Base-by-base conservation (phyloP, 371 early-diverging fungal species). In the Apophysomyces ossiformis region DNA sequence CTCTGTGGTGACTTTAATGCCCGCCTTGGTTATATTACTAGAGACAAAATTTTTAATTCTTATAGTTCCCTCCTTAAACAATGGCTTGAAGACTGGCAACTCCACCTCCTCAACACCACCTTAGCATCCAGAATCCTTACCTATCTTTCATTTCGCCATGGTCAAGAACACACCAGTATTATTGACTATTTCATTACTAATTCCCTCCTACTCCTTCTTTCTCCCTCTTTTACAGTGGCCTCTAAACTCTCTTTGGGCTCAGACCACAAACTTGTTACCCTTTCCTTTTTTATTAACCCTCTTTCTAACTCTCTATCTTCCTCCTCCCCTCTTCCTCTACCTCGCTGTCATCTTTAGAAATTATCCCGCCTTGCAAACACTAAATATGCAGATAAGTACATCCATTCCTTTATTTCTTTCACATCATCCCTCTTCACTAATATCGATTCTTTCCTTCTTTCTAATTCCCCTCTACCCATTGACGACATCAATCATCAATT, bases 181-280 rank as follows among this genome's bases (percentile, higher is more conserved):
- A 60, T 67, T 35, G 67, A 67, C n/a, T 43, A 50, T 15, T 67
- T 67, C 18, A 1, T 67, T 8, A 61, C 61, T 1, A 13, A 41
- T 41, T 41, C 41, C 13, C 41, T 41, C 4, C 5, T 5, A 8
- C 41, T 41, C 13, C 13, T 61, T 57, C 36, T 57, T 57, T 44
- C 35, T 54, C 6, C 21, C 6, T 2, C 56, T n/a, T 21, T 64
- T 37, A 37, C 12, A 2, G 45, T 67, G 7, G n/a, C 8, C 26
- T 41, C 37, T 16, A 57, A 66, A 16, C 60, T 60, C 15, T 66
- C 61, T 9, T 32, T 66, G 11, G 61, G 47, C 4, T 66, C 67
- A 13, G 56, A 66, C 36, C 57, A 66, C 47, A 60, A 61, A 16
- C 26, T 66, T 4, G 5, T 66, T 3, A 18, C 56, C 18, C 21